Percentiles rank a stretch among this genome's conserved stretches.
Evolutionary conservation across 768 basidiomycete species (phyloP).

Genomic region (Tulasnella sp.): DNA sequence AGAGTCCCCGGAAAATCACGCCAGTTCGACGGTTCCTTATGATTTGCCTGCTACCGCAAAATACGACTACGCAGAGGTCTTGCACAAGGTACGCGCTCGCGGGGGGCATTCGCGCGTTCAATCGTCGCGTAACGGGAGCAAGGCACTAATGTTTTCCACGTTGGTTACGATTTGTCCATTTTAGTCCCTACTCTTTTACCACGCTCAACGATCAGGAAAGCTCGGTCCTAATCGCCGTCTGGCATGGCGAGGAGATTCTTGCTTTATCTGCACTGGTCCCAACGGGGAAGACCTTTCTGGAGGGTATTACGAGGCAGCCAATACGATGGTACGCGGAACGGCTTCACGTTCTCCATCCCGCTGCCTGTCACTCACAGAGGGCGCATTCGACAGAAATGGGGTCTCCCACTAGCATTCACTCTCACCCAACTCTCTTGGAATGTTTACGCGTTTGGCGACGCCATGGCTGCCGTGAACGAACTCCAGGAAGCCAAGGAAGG

Average conservation of each 20-base stretch:
- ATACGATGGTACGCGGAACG: slow-evolving; percentile 20
- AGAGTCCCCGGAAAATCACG: background rate
- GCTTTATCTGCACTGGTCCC: slow-evolving; percentile 26
- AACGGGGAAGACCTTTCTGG: slow-evolving; percentile 30
- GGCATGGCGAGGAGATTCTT: slow-evolving; percentile 29
- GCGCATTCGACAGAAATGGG: slow-evolving; percentile 27
- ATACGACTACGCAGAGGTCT: slow-evolving; percentile 31
- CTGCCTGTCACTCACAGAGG: background rate
- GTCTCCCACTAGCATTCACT: slow-evolving; percentile 23
- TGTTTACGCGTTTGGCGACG: slow-evolving; percentile 27
- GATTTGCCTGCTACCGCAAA: slow-evolving; percentile 7
- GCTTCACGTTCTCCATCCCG: too few relatives aligned
- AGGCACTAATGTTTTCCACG: background rate
- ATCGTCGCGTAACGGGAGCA: background rate
- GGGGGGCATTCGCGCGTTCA: background rate
- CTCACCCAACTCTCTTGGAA: slow-evolving; percentile 27
- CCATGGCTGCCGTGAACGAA: slow-evolving; percentile 25
- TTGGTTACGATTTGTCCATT: background rate
- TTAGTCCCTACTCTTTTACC: slow-evolving; percentile 26
- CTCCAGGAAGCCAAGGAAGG: slow-evolving; percentile 26
- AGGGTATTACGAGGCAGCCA: slow-evolving; percentile 28
- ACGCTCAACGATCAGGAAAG: slow-evolving; percentile 27
- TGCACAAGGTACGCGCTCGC: slow-evolving; percentile 24
- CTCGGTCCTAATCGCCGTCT: slow-evolving; percentile 26
- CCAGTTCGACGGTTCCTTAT: slow-evolving; percentile 1